Evolutionary conservation across 176 grass and related monocot genomes (phyloP).

Genomic region (Aechmea fasciata): DNA sequence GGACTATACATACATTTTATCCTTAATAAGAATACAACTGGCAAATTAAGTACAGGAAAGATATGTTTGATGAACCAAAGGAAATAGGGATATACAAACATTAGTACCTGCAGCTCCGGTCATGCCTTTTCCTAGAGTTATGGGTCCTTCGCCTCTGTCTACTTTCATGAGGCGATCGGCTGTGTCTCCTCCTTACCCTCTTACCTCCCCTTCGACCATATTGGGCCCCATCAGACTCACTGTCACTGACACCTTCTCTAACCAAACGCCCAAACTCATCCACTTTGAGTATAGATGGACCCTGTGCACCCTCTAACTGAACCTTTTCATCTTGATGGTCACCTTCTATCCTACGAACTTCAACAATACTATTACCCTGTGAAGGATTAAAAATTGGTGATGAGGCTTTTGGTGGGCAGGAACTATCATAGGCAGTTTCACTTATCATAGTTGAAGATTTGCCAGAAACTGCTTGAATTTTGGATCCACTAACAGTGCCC

Average conservation of each 20-base stretch:
- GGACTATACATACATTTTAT: no score
- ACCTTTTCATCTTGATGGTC: constrained; percentile 24
- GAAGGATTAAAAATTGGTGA: background rate
- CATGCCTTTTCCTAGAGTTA: constrained; percentile 21
- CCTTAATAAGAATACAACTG: background rate
- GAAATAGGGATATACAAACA: background rate
- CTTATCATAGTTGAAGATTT: background rate
- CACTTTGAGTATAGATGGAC: constrained; percentile 25
- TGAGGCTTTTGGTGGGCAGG: background rate
- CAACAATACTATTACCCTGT: background rate
- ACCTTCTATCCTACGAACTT: background rate
- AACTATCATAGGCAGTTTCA: constrained; percentile 1
- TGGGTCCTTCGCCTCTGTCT: constrained; percentile 12
- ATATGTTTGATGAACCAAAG: background rate
- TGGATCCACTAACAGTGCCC: background rate
- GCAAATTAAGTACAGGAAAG: background rate
- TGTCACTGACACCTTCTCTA: constrained; percentile 38
- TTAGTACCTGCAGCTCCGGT: constrained; percentile 32
- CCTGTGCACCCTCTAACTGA: constrained; percentile 26
- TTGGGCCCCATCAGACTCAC: constrained; percentile 37
- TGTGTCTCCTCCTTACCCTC: constrained; percentile 26
- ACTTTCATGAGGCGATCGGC: constrained; percentile 32
- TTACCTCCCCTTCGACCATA: constrained; percentile 20
- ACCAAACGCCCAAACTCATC: constrained; percentile 30
- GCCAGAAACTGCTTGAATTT: background rate